Evolutionary conservation across 306 rosid species (phyloP), one percentile per base, ranked within the genome.

Genomic region (Lablab purpureus): DNA sequence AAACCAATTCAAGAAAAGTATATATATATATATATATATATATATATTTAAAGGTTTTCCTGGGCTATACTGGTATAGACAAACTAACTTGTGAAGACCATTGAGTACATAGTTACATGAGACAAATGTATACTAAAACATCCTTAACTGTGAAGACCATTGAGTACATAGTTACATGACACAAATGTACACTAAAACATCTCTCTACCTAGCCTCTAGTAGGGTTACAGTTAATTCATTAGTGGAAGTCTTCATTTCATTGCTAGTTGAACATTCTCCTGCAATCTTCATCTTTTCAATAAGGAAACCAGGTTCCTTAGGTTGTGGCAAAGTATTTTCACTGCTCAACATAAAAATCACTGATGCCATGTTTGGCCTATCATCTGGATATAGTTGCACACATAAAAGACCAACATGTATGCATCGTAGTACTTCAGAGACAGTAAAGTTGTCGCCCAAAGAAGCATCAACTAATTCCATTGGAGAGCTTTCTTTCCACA

Each of bases 351-450:
- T 83, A 30, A 85, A 37, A 67, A 87, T 81, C 10, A 86, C 88
- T 50, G 82, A 64, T 0, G 85, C 63, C 90, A 88, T 90, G 80
- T 77, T 76, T 59, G 90, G 92, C 81, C 94, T 83, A 12, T 87
- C 91, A 3, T 87, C 82, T 0, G 89, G 87, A 63, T 70, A 75
- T 5, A 76, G 84, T 47, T 89, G 93, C 22, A 87, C 76, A 50
- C 93, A 89, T 52, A 89, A 56, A 69, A 89, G 84, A 52, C 89
- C 87, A 3, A 89, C 74, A 27, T 90, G 89, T 19, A 88, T 83
- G 85, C 86, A 81, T 10, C 90, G 51, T 17, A 84, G 3, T 49
- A 50, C 80, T 22, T 87, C 78, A 0, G 81, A 81, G 15, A 14
- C 0, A 17, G 9, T 60, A 3, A 1, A 22, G 12, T 17, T 4